These are phyloP conservation scores for Fusarium xylarioides DNA, from an alignment of 2,329 filamentous ascomycete species.

Conservation along the genomic window DNA sequence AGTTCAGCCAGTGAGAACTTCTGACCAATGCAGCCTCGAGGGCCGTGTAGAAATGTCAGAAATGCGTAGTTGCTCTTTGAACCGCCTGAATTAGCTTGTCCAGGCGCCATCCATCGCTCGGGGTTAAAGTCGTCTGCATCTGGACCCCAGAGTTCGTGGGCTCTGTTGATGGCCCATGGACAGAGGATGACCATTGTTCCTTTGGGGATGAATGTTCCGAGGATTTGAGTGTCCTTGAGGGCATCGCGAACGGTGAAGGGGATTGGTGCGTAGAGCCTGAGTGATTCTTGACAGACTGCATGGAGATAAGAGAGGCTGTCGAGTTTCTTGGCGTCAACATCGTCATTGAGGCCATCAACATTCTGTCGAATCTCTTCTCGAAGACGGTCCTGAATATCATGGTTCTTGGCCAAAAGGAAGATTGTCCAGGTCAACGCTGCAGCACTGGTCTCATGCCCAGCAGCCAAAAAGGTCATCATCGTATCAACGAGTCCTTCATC, in stretches of 20 bases:
- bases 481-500: constrained; percentile 23
- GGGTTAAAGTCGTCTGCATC: constrained; percentile 50
- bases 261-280: constrained; percentile 53
- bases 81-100: constrained; percentile 64
- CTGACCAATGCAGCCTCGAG: constrained; percentile 43
- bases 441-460: constrained; percentile 57
- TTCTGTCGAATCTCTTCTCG: constrained; percentile 50
- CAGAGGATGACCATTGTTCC: constrained; percentile 48
- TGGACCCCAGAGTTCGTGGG: constrained; percentile 48
- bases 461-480: constrained; percentile 25
- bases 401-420: constrained; percentile 50
- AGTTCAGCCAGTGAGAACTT: constrained; percentile 36
- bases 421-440: constrained; percentile 52
- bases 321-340: constrained; percentile 36
- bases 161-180: constrained; percentile 45
- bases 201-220: constrained; percentile 47
- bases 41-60: constrained; percentile 77
- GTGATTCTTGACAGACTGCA: constrained; percentile 54
- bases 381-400: constrained; percentile 50
- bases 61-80: constrained; percentile 74
- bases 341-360: constrained; percentile 46
- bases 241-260: constrained; percentile 47
- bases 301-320: constrained; percentile 53
- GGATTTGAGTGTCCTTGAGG: constrained; percentile 44
- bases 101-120: constrained; percentile 47